Conservation (phyloP, 768 basidiomycete genomes). For the Serendipita sp. region DNA sequence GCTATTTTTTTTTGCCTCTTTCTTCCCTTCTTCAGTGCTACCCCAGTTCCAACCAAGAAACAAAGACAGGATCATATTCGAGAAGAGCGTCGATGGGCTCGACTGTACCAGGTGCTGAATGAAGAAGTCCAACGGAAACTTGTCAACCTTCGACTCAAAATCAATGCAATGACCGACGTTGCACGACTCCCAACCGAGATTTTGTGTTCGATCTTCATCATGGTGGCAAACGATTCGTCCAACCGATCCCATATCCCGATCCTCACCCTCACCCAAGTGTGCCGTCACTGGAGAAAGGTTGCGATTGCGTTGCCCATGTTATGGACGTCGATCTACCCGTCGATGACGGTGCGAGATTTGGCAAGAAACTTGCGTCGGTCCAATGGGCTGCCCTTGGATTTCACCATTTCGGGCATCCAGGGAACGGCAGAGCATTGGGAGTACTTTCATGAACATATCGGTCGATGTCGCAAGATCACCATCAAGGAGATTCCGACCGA, state of each 20-base stretch:
- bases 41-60: not conserved
- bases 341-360: not conserved
- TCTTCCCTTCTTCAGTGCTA: not conserved
- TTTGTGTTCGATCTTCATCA: not conserved
- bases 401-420: slow-evolving; percentile 1
- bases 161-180: slow-evolving; percentile 1
- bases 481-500: not conserved
- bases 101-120: not conserved
- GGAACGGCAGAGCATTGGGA: not conserved
- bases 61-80: not conserved
- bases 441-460: slow-evolving; percentile 5
- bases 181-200: not conserved
- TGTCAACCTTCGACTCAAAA: not conserved
- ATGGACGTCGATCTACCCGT: slow-evolving; percentile 1
- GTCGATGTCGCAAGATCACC: not conserved
- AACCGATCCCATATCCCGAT: not conserved
- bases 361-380: not conserved
- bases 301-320: slow-evolving; percentile 1
- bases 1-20: too few relatives aligned
- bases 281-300: slow-evolving; percentile 1
- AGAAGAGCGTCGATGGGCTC: slow-evolving; percentile 5
- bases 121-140: slow-evolving; percentile 3
- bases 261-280: slow-evolving; percentile 1
- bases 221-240: not conserved
- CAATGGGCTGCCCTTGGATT: not conserved